Percentiles rank a stretch among this genome's conserved stretches.
These are phyloP conservation scores for Psilocybe subaeruginosa DNA, from an alignment of 768 basidiomycete genomes.

Conservation along the genomic window DNA sequence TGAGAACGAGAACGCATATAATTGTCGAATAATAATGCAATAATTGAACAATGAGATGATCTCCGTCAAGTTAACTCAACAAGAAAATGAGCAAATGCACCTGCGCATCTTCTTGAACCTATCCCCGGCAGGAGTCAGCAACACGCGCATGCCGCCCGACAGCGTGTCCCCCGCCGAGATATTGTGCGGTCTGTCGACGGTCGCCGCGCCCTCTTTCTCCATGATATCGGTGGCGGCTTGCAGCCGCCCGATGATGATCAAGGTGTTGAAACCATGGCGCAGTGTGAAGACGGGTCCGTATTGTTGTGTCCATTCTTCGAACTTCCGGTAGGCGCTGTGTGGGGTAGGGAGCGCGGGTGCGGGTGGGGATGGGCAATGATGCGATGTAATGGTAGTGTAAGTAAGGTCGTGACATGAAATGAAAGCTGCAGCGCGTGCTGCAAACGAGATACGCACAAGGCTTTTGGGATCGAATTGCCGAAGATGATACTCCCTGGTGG, in stretches of 20 bases:
- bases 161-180: slow-evolving; percentile 65
- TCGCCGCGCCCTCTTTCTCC: slow-evolving; percentile 63
- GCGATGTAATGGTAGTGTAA: too few species aligned
- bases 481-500: slow-evolving; percentile 44
- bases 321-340: slow-evolving; percentile 50
- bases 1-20: slow-evolving; percentile 17
- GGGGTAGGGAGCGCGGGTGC: background rate
- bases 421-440: background rate
- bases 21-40: too few species aligned
- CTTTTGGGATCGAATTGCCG: slow-evolving; percentile 41
- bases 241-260: slow-evolving; percentile 51
- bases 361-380: too few species aligned
- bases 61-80: background rate
- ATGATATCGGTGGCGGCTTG: slow-evolving; percentile 67
- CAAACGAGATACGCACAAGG: slow-evolving; percentile 35
- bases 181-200: slow-evolving; percentile 56
- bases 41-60: too few species aligned
- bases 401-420: background rate
- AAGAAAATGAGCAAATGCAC: slow-evolving; percentile 29
- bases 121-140: slow-evolving; percentile 60
- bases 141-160: slow-evolving; percentile 58
- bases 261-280: slow-evolving; percentile 47
- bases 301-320: slow-evolving; percentile 60
- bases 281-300: slow-evolving; percentile 67
- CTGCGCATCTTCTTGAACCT: slow-evolving; percentile 63